phyloP scores from a whole-genome alignment of 345 rosid genomes.

The Gossypium stocksii region DNA sequence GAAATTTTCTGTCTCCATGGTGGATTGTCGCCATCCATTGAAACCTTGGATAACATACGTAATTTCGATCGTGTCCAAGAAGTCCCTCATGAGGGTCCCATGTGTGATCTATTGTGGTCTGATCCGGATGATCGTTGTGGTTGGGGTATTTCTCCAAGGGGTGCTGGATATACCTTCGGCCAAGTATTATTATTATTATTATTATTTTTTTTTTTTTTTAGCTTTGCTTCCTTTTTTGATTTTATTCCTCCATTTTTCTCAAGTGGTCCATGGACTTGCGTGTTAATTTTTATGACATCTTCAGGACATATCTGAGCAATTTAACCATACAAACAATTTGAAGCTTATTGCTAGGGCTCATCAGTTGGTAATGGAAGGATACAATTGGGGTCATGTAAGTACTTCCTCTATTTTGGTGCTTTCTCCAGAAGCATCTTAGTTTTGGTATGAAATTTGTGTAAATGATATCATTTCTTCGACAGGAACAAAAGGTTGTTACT shows the following conservation, averaged over 20 bases:
- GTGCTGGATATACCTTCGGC: conserved; percentile 33
- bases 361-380: too few species aligned
- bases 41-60: conserved; percentile 53
- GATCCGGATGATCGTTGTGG: conserved; percentile 47
- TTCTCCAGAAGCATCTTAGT: not conserved
- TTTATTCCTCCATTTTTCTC: not conserved
- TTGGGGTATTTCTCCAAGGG: conserved; percentile 96
- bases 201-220: too few species aligned
- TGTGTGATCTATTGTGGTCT: too few species aligned
- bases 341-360: too few species aligned
- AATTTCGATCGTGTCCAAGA: too few species aligned
- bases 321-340: too few species aligned
- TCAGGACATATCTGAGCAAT: too few species aligned
- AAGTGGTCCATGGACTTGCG: not conserved
- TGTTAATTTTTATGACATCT: not conserved
- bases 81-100: too few species aligned
- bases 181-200: conserved; percentile 43
- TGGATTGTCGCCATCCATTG: conserved; percentile 89
- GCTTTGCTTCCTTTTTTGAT: not conserved
- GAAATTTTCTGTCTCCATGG: conserved; percentile 29
- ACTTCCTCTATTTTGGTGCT: not conserved
- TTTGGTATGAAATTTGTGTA: not conserved
- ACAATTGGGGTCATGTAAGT: too few species aligned
- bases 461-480: not conserved
- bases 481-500: too few species aligned